Conservation (phyloP, 805 yeast genomes). For the Yarrowia alimentaria region DNA sequence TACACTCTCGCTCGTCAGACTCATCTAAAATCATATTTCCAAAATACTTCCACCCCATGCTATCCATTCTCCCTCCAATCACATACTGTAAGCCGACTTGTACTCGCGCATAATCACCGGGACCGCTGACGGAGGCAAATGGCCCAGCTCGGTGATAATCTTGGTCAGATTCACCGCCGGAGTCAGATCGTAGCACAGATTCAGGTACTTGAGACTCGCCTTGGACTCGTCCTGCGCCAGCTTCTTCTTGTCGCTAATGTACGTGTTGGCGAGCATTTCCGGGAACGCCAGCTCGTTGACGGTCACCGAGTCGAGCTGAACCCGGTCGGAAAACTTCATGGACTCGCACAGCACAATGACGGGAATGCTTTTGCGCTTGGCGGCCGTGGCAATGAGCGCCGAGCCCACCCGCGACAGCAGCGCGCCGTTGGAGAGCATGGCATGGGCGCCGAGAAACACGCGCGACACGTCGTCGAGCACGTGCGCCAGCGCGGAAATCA, state of each 20-base stretch:
- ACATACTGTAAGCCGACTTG: conserved; percentile 43
- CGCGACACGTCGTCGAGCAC: conserved; percentile 83
- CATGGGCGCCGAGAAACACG: conserved; percentile 94
- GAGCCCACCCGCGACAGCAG: conserved; percentile 93
- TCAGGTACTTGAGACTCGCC: conserved; percentile 59
- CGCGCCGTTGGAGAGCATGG: conserved; percentile 93
- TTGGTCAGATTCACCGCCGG: conserved; percentile 93
- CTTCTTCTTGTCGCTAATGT: conserved; percentile 34
- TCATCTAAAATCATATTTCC: too few species aligned
- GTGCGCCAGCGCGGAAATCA: conserved; percentile 75
- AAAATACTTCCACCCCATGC: background rate
- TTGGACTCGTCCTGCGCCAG: background rate
- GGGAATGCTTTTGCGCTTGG: conserved; percentile 83
- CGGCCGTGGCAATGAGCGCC: conserved; percentile 88
- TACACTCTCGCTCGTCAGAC: too few species aligned
- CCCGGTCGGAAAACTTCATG: conserved; percentile 90
- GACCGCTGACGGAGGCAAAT: conserved; percentile 96
- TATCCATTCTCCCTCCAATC: background rate
- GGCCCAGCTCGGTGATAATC: conserved; percentile 93
- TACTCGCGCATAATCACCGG: conserved; percentile 96
- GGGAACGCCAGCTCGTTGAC: conserved; percentile 66
- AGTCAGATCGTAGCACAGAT: conserved; percentile 88
- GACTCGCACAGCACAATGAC: conserved; percentile 95
- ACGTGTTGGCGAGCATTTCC: conserved; percentile 38
- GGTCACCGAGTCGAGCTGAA: conserved; percentile 94